A percentile compares a stretch with the other conserved stretches of the same genome.
Evolutionary conservation across 1,284 basidiomycete genomes (phyloP).

Genomic region (Fomitopsis palustris): DNA sequence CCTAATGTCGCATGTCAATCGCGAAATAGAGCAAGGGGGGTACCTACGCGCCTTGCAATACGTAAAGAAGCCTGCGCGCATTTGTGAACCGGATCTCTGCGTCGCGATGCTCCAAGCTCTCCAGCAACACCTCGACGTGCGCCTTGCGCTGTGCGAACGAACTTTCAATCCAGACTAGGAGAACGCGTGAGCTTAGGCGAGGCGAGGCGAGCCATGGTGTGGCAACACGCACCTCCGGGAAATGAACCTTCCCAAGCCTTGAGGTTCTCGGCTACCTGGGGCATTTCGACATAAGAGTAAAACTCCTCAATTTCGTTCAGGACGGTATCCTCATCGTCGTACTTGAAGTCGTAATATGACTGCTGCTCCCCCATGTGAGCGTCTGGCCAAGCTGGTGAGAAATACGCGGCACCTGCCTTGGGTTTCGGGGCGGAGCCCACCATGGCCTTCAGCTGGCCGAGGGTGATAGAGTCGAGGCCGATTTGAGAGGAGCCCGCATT

Average conservation of each 20-base stretch:
- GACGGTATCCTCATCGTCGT: conserved; percentile 93
- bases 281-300: conserved; percentile 96
- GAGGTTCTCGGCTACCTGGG: conserved; percentile 85
- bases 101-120: conserved; percentile 83
- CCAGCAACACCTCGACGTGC: conserved; percentile 78
- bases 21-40: conserved; percentile 18
- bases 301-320: conserved; percentile 98
- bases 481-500: conserved; percentile 18
- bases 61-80: conserved; percentile 84
- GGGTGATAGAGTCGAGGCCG: conserved; percentile 67
- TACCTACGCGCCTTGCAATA: conserved; percentile 73
- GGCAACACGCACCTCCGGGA: conserved; percentile 52
- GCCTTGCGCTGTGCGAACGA: conserved; percentile 57
- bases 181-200: conserved; percentile 6
- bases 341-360: conserved; percentile 85
- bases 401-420: conserved; percentile 48
- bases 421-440: conserved; percentile 70
- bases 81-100: conserved; percentile 83
- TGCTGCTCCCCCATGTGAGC: conserved; percentile 46
- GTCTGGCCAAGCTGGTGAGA: conserved; percentile 9
- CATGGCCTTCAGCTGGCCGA: conserved; percentile 78
- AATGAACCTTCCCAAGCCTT: conserved; percentile 87
- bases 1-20: conserved; percentile 45
- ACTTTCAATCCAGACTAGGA: conserved; percentile 76
- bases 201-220: conserved; percentile 13